phyloP scores from a whole-genome alignment of 2,329 filamentous ascomycete species.

The Pseudogymnoascus sp. region DNA sequence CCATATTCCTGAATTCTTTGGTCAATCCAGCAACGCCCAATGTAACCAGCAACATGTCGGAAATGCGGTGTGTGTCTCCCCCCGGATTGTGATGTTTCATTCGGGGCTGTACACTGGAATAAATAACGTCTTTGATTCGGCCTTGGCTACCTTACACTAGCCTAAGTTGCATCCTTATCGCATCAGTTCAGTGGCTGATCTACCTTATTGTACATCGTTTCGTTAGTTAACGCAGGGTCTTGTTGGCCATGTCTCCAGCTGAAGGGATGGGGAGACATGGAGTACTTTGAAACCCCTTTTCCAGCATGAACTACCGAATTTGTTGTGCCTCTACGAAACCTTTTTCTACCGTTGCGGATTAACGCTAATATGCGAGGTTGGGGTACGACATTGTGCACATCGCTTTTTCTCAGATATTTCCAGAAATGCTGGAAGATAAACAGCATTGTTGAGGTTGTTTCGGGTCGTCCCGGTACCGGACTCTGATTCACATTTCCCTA shows the following conservation, averaged over 20 bases:
- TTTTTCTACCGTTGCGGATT: neutral
- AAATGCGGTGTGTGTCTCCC: neutral
- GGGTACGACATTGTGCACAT: neutral
- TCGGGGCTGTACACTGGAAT: neutral
- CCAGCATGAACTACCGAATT: neutral
- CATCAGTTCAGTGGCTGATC: neutral
- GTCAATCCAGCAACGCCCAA: neutral
- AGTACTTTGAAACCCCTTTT: neutral
- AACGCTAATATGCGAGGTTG: neutral
- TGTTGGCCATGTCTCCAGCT: neutral
- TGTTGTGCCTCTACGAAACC: neutral
- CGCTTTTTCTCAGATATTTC: neutral
- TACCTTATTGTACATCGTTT: neutral
- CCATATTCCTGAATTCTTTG: neutral
- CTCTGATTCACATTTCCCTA: neutral
- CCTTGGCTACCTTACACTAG: neutral
- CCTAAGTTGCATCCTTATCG: slow-evolving; percentile 3
- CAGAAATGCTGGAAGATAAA: neutral
- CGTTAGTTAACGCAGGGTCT: neutral
- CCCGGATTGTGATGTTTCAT: neutral
- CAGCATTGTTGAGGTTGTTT: neutral
- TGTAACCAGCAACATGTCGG: neutral
- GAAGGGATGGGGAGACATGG: neutral
- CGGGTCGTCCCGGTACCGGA: slow-evolving; percentile 2
- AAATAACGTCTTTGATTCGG: neutral